Conservation (phyloP, 257 asterid genomes). For the Capsicum rhomboideum region DNA sequence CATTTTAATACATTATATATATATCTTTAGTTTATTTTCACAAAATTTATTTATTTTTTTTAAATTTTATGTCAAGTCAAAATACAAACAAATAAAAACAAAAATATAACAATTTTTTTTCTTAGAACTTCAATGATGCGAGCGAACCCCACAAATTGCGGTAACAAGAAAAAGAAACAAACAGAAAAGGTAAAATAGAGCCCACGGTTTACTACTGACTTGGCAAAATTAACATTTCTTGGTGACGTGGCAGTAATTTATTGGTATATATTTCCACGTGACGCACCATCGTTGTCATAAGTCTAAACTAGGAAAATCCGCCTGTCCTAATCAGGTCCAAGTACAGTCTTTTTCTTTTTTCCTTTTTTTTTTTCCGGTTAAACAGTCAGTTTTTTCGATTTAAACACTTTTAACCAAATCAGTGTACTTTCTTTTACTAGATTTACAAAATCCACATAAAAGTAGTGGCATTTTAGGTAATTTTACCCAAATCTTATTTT, state of each 20-base stretch:
- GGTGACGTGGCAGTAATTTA: not conserved
- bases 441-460: not conserved
- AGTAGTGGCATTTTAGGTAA: constrained; percentile 6
- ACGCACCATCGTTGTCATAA: not conserved
- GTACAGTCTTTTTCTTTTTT: not conserved
- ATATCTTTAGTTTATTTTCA: too few species aligned
- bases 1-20: too few species aligned
- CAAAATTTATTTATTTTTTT: too few species aligned
- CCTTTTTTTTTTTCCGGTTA: too few species aligned
- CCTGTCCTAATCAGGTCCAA: not conserved
- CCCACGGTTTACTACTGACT: not conserved
- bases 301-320: not conserved
- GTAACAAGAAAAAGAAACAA: too few species aligned
- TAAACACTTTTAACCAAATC: not conserved
- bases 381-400: too few species aligned
- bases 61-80: too few species aligned
- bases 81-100: too few species aligned
- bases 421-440: not conserved
- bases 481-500: constrained; percentile 2
- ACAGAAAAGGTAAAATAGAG: too few species aligned
- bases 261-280: not conserved
- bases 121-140: too few species aligned
- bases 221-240: not conserved
- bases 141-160: too few species aligned
- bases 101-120: too few species aligned